phyloP scores from a whole-genome alignment of 441 rosid genomes.

The Manihot esculenta region DNA sequence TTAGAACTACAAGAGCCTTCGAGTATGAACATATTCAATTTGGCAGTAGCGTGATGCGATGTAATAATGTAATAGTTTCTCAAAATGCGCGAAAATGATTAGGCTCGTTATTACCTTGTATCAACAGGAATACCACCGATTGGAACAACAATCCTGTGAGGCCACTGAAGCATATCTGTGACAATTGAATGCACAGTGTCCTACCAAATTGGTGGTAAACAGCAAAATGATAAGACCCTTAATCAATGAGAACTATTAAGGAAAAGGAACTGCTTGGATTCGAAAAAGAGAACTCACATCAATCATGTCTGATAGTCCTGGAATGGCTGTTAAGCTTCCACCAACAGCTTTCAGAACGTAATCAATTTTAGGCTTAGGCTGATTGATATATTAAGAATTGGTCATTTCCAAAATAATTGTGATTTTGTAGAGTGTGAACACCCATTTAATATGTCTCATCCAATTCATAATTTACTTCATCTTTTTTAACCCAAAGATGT shows the following conservation, averaged over 20 bases:
- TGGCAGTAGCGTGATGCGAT: not conserved
- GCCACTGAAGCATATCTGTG: constrained; percentile 96
- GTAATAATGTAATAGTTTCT: no score
- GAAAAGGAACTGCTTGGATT: not conserved
- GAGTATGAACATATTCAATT: constrained; percentile 1
- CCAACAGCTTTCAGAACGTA: constrained; percentile 95
- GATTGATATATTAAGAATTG: constrained; percentile 29
- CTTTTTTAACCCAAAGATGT: not conserved
- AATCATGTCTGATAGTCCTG: constrained; percentile 93
- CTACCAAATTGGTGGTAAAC: constrained; percentile 36
- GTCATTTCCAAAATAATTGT: constrained; percentile 26
- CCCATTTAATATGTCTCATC: constrained; percentile 4
- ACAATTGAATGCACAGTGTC: constrained; percentile 85
- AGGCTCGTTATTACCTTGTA: constrained; percentile 48
- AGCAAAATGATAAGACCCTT: constrained; percentile 5
- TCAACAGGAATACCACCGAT: constrained; percentile 92
- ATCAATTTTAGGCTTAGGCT: constrained; percentile 95
- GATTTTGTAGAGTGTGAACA: not conserved
- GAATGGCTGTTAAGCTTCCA: constrained; percentile 96
- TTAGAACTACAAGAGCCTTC: not conserved
- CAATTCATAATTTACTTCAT: not conserved
- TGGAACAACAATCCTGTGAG: constrained; percentile 95
- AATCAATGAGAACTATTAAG: constrained; percentile 2
- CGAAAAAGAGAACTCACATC: constrained; percentile 57
- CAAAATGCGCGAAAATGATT: constrained; percentile 6